Conservation (phyloP, 2,329 filamentous ascomycete genomes). For the Lasiodiplodia theobromae region DNA sequence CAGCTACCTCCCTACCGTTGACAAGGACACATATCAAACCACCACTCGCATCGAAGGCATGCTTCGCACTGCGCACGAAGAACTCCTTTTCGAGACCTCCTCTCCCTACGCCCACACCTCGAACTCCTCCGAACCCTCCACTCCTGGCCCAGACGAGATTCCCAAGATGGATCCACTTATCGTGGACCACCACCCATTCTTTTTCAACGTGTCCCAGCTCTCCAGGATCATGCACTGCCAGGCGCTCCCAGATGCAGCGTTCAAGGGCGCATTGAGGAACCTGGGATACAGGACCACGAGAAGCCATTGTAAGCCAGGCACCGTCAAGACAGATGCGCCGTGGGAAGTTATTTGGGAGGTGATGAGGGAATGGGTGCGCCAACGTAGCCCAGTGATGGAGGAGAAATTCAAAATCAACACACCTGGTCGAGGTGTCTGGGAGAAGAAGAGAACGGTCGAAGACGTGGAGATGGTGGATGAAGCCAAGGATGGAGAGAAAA, state of each 20-base stretch:
- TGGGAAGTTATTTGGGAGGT: conserved; percentile 92
- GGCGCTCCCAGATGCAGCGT: conserved; percentile 77
- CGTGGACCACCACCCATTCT: conserved; percentile 75
- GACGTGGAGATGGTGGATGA: conserved; percentile 33
- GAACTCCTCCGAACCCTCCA: conserved; percentile 34
- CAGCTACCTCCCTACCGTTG: conserved; percentile 70
- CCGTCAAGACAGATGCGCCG: conserved; percentile 91
- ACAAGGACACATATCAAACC: conserved; percentile 78
- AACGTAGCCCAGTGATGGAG: conserved; percentile 79
- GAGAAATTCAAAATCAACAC: conserved; percentile 73
- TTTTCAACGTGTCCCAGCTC: conserved; percentile 77
- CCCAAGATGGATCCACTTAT: conserved; percentile 36
- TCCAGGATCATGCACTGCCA: conserved; percentile 79
- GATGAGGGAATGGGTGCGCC: conserved; percentile 88
- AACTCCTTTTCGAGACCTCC: conserved; percentile 54
- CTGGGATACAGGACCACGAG: conserved; percentile 84
- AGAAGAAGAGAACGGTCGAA: conserved; percentile 43
- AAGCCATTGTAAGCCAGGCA: conserved; percentile 88
- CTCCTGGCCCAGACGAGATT: conserved; percentile 40
- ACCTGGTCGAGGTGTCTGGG: conserved; percentile 74
- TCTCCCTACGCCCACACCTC: conserved; percentile 34
- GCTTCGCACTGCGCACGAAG: conserved; percentile 87
- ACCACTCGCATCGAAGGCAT: conserved; percentile 85
- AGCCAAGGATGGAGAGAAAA: conserved; percentile 43
- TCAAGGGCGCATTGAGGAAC: conserved; percentile 81